Evolutionary conservation across 331 rosid species (phyloP).

Genomic region (Spiraea crenata): DNA sequence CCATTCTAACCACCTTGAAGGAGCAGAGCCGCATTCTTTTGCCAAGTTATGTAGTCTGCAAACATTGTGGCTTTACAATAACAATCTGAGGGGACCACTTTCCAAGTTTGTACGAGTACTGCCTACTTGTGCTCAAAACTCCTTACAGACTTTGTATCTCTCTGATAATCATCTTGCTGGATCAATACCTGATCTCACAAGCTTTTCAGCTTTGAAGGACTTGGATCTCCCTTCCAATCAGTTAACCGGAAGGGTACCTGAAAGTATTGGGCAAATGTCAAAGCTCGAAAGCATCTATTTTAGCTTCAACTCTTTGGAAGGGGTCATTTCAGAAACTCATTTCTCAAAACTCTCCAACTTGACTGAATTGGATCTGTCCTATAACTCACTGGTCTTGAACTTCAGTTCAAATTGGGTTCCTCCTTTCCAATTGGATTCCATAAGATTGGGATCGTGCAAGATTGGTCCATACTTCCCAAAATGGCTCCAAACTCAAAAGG

Average conservation of each 20-base stretch:
- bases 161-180: neutral
- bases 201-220: neutral
- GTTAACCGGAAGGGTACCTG: neutral
- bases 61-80: rapidly evolving
- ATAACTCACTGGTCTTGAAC: neutral
- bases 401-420: conserved; percentile 14
- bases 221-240: neutral
- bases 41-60: neutral
- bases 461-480: conserved; percentile 23
- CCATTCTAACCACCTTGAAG: neutral
- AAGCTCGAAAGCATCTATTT: neutral
- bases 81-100: neutral
- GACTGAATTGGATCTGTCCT: neutral
- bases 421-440: neutral
- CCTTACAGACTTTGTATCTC: neutral
- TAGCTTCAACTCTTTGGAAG: neutral
- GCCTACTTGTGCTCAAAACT: neutral
- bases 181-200: neutral
- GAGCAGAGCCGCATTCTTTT: neutral
- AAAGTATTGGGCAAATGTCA: neutral
- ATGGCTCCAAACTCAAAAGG: conserved; percentile 21
- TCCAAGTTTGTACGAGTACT: neutral
- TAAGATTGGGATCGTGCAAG: conserved; percentile 1
- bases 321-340: neutral
- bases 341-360: conserved; percentile 15